phyloP scores from a whole-genome alignment of 2,329 filamentous ascomycete genomes.

The Talaromyces sp. region DNA sequence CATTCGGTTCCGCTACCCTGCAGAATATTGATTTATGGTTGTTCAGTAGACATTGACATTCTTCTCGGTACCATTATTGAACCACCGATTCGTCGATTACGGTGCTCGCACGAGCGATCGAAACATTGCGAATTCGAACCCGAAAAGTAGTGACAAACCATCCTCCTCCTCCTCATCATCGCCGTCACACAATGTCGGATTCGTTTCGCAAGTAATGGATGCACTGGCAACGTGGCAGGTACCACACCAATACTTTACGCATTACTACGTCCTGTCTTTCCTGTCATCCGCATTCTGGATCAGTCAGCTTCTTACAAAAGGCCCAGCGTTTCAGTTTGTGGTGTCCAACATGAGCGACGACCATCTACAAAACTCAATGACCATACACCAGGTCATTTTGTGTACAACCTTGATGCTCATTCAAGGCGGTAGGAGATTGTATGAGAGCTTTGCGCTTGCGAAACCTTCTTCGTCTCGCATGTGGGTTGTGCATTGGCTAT shows the following conservation, averaged over 20 bases:
- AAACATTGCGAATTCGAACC: constrained; percentile 12
- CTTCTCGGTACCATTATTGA: constrained; percentile 50
- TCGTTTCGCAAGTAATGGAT: constrained; percentile 43
- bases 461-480: constrained; percentile 71
- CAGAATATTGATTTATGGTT: constrained; percentile 1
- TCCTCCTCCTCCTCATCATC: neutral
- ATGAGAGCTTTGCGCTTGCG: constrained; percentile 66
- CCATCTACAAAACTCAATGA: constrained; percentile 49
- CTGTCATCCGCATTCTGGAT: constrained; percentile 71
- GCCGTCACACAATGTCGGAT: constrained; percentile 12
- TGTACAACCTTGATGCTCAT: constrained; percentile 70
- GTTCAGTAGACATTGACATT: constrained; percentile 47
- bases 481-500: constrained; percentile 78
- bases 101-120: constrained; percentile 50
- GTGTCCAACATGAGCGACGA: constrained; percentile 43
- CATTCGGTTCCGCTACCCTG: neutral
- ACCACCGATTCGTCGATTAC: constrained; percentile 57
- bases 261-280: constrained; percentile 78
- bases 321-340: constrained; percentile 50
- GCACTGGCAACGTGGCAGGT: constrained; percentile 57
- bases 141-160: neutral
- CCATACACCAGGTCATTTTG: constrained; percentile 59
- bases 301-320: constrained; percentile 57
- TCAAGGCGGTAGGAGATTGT: constrained; percentile 71
- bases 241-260: constrained; percentile 83